Percentiles rank a stretch among this genome's conserved stretches.
phyloP scores from a whole-genome alignment of 805 yeast species.

The Lachancea kluyveri region DNA sequence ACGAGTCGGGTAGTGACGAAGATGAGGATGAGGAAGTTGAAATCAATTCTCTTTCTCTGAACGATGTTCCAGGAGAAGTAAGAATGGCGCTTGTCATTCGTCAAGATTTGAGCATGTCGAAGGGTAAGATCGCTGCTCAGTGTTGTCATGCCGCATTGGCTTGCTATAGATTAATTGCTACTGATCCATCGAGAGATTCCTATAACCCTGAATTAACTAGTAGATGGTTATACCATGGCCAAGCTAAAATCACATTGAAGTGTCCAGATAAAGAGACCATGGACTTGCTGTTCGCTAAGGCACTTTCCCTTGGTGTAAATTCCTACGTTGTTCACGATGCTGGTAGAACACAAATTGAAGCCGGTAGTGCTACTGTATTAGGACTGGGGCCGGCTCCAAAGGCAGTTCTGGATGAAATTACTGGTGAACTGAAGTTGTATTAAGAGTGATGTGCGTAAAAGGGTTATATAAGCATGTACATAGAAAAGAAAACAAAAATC shows the following conservation, averaged over 20 bases:
- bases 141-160: slow-evolving; percentile 97
- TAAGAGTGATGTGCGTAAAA: slow-evolving; percentile 26
- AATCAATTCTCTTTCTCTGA: slow-evolving; percentile 53
- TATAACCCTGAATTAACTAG: slow-evolving; percentile 57
- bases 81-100: slow-evolving; percentile 85
- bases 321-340: slow-evolving; percentile 88
- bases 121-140: slow-evolving; percentile 96
- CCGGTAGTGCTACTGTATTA: slow-evolving; percentile 93
- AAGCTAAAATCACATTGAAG: slow-evolving; percentile 88
- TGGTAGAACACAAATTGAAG: slow-evolving; percentile 93
- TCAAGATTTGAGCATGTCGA: slow-evolving; percentile 83
- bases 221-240: slow-evolving; percentile 82
- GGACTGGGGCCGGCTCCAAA: slow-evolving; percentile 98
- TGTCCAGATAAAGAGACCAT: slow-evolving; percentile 60
- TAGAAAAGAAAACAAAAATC: background rate
- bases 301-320: slow-evolving; percentile 72
- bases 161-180: slow-evolving; percentile 64
- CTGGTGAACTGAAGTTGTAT: slow-evolving; percentile 71
- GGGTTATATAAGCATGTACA: slow-evolving; percentile 3
- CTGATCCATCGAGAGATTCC: slow-evolving; percentile 39
- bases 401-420: slow-evolving; percentile 67
- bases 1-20: slow-evolving; percentile 37
- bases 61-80: slow-evolving; percentile 70
- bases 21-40: slow-evolving; percentile 51
- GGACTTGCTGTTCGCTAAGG: slow-evolving; percentile 73